Evolutionary conservation across 345 rosid species (phyloP), one percentile per base, ranked within the genome.

Genomic region (Eucalyptus shirleyi): DNA sequence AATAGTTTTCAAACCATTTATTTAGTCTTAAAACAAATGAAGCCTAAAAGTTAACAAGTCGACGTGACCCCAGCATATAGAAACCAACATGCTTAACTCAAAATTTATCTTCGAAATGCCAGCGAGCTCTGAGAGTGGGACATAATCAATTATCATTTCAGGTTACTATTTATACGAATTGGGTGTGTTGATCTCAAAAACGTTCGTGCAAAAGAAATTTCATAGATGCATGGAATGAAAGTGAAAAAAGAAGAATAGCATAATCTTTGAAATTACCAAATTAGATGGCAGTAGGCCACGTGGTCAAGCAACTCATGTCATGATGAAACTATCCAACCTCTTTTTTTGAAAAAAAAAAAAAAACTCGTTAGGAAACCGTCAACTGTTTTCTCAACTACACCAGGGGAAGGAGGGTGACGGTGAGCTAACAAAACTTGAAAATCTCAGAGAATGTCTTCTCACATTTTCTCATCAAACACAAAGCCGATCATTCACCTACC

Each of bases 271-370:
- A 69, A 69, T 32, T 32, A 69, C 81, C 81, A 69, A 69, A 19
- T 69, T 69, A 69, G 81, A 37, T 69, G 81, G 81, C 81, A 18
- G 44, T 34, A 69, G 26, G 44, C 81, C 81, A 34, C 44, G 44
- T 19, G 2, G 26, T 34, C 9, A 69, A 69, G 26, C 81, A 69
- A 69, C 26, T 69, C 24, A 18, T 69, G 81, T 69, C 44, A 69
- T 69, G 42, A 34, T 69, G 81, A 21, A 34, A 34, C 81, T 16
- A 34, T 34, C 69, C 34, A 56, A 9, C 21, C 44, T 12, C 21
- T 69, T 67, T 34, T 69, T 32, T 18, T 1, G 0, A 2, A 17
- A 69, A 16, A 0, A 0, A 34, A 67, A 15, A 15, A 7, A 3
- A 32, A 67, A 32, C 40, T 32, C 40, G 9, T 67, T 18, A 34